phyloP scores from a whole-genome alignment of 148 eudicot species.

The Rhododendron mucronatum region DNA sequence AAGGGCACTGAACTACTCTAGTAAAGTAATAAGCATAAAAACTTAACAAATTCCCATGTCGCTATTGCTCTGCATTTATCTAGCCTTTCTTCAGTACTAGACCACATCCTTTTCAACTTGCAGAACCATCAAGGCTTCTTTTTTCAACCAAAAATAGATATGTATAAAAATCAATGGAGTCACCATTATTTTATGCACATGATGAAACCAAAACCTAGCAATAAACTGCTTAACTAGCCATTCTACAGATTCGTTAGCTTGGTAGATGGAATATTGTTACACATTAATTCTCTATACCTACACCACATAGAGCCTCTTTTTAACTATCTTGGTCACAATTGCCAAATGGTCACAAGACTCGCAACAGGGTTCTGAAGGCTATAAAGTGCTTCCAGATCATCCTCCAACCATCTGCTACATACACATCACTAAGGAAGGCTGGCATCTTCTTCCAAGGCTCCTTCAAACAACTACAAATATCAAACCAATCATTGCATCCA shows the following conservation, averaged over 20 bases:
- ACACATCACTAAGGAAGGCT: background rate
- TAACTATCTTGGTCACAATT: background rate
- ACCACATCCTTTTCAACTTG: background rate
- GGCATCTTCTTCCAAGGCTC: background rate
- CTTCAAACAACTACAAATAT: background rate
- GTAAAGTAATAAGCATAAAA: background rate
- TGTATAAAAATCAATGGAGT: background rate
- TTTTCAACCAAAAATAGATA: background rate
- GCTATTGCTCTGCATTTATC: background rate
- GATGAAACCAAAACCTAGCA: background rate
- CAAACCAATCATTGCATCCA: background rate
- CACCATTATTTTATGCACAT: background rate
- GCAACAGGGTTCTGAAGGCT: background rate
- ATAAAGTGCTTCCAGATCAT: background rate
- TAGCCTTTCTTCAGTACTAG: background rate
- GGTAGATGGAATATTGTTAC: background rate
- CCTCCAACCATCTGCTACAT: background rate
- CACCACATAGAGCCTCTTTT: background rate
- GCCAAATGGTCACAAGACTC: background rate
- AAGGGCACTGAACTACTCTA: background rate
- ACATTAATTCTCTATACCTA: background rate
- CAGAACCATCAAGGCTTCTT: background rate
- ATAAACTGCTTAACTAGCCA: background rate
- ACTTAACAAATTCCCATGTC: background rate
- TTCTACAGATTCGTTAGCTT: background rate